phyloP scores from a whole-genome alignment of 2,329 filamentous ascomycete genomes.

The Leptodontidium sp. region DNA sequence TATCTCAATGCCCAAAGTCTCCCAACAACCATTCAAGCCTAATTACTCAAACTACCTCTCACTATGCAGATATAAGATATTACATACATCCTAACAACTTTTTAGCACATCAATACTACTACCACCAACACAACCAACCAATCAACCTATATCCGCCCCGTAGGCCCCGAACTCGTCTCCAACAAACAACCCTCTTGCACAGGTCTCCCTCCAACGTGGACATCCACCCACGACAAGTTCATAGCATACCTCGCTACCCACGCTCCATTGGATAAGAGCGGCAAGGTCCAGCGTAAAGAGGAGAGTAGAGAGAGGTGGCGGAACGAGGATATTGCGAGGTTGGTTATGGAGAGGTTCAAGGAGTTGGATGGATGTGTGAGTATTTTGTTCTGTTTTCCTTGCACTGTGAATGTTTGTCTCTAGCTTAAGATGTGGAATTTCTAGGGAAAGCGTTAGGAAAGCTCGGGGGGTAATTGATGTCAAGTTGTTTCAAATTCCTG shows the following conservation, averaged over 20 bases:
- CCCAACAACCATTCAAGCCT: not conserved
- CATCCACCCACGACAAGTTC: conserved; percentile 39
- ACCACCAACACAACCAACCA: not conserved
- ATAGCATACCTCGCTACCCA: conserved; percentile 44
- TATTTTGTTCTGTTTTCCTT: conserved; percentile 8
- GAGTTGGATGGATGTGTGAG: conserved; percentile 36
- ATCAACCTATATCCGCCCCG: conserved; percentile 28
- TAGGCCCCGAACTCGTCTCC: conserved; percentile 31
- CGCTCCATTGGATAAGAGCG: conserved; percentile 38
- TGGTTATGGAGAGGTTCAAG: conserved; percentile 37
- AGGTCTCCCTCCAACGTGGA: conserved; percentile 38
- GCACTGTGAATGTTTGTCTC: not conserved
- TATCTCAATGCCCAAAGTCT: not conserved
- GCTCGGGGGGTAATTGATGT: not conserved
- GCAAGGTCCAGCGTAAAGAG: conserved; percentile 33
- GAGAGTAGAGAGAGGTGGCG: conserved; percentile 39
- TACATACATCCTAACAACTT: not conserved
- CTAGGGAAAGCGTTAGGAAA: not conserved
- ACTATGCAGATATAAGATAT: not conserved
- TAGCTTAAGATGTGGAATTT: no score
- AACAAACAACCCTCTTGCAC: conserved; percentile 35
- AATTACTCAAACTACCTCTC: not conserved
- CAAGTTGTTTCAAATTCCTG: not conserved
- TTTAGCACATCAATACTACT: not conserved
- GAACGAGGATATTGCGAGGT: conserved; percentile 34